Base-by-base conservation (phyloP, 345 rosid species). In the Rhodamnia argentea region DNA sequence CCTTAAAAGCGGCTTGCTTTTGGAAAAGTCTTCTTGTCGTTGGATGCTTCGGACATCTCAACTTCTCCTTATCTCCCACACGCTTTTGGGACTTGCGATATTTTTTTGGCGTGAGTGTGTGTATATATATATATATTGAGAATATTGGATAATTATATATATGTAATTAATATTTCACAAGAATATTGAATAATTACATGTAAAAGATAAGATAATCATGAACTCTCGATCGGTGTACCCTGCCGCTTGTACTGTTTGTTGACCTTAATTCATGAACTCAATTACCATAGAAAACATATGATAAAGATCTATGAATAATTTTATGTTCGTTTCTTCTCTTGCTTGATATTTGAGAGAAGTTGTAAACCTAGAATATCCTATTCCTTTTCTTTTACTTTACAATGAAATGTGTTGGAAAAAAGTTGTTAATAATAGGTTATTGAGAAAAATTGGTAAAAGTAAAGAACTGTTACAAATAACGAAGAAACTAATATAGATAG, bases 181-280 rank as follows among this genome's bases (percentile, higher is more conserved):
- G 52, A 27, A 84, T 84, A 58, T 84, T 57, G 32, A 57, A 84
- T 84, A 84, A 32, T 29, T 84, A 84, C 40, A 13, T 4, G 52
- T 22, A 84, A 84, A 59, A 82, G 86, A 47, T 86, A 89, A 88
- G 51, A 86, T 54, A 89, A 87, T 86, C 13, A 83, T 74, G 84
- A 84, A 85, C 55, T 47, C 78, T 52, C 50, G 55, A 75, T 24
- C 54, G 54, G 58, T 6, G 13, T 50, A 50, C 51, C 47, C 40
- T 74, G 82, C 40, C 15, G 2, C 60, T 57, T 5, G 29, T 24
- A 11, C 29, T 11, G 11, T 1, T 47, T 57, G 6, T 57, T 57
- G 13, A 24, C 27, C 6, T 13, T 57, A 0, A 57, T 57, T 57
- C 27, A 23, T 57, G 27, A 57, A 47, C 60, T 13, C 27, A 24